Percentiles rank a stretch among this genome's conserved stretches.
Conservation (phyloP, 2,329 filamentous ascomycete genomes). For the Epichloe sibirici region DNA sequence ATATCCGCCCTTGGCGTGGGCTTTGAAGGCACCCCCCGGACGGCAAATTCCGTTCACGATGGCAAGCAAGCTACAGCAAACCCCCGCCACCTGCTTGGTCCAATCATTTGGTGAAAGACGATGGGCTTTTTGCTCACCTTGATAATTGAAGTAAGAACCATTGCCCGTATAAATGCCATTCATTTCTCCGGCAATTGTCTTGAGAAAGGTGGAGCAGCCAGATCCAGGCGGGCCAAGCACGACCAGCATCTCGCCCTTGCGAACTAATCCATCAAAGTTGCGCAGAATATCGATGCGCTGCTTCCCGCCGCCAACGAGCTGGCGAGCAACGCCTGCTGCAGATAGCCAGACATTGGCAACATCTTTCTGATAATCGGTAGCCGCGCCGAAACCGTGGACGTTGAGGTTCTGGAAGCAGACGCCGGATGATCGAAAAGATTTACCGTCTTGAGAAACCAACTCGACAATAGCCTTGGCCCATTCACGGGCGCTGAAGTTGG, state of each 20-base stretch:
- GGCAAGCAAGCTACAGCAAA: not conserved
- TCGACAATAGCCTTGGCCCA: slow-evolving; percentile 51
- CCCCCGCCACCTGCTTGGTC: not conserved
- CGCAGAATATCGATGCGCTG: slow-evolving; percentile 56
- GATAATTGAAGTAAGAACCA: slow-evolving; percentile 67
- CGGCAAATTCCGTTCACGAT: slow-evolving; percentile 6
- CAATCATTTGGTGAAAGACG: not conserved
- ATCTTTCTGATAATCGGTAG: slow-evolving; percentile 60
- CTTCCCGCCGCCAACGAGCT: slow-evolving; percentile 38
- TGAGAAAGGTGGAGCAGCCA: slow-evolving; percentile 77
- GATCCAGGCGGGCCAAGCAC: slow-evolving; percentile 59
- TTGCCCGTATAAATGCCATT: slow-evolving; percentile 66
- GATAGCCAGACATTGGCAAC: slow-evolving; percentile 50
- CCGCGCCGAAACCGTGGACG: slow-evolving; percentile 53
- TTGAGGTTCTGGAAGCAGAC: slow-evolving; percentile 56
- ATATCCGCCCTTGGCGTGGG: not conserved
- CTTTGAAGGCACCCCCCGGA: not conserved
- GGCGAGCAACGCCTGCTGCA: slow-evolving; percentile 27
- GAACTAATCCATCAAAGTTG: slow-evolving; percentile 55
- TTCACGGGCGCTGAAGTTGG: slow-evolving; percentile 39
- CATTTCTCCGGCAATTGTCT: slow-evolving; percentile 73
- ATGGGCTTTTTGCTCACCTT: slow-evolving; percentile 36
- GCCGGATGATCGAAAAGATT: slow-evolving; percentile 47
- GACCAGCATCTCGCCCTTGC: slow-evolving; percentile 63
- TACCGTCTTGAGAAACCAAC: slow-evolving; percentile 38